A percentile compares a stretch with the other conserved stretches of the same genome.
These are phyloP conservation scores for Cytospora mali DNA, from an alignment of 2,329 filamentous ascomycete genomes.

Conservation along the genomic window DNA sequence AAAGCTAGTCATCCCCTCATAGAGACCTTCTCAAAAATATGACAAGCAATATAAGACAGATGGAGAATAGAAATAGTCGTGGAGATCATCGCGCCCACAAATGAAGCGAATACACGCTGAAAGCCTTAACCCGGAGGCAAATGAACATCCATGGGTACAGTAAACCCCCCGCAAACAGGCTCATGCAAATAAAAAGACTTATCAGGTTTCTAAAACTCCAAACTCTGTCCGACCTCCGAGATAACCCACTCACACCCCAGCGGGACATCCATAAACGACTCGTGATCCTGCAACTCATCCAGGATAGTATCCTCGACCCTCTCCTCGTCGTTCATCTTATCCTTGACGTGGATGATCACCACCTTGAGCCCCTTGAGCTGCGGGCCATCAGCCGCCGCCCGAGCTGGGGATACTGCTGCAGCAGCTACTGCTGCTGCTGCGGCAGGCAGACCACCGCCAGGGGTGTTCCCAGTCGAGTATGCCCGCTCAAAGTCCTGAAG, in stretches of 20 bases:
- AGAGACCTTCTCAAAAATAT: not conserved
- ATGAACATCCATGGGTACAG: not conserved
- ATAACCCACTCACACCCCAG: conserved; percentile 82
- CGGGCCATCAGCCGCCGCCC: conserved; percentile 32
- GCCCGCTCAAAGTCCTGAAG: conserved; percentile 25
- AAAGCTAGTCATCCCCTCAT: not conserved
- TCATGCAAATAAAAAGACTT: no score
- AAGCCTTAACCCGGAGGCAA: not conserved
- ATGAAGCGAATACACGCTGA: not conserved
- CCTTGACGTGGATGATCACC: conserved; percentile 93
- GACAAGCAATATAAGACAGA: not conserved
- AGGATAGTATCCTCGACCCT: conserved; percentile 68
- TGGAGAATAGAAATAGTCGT: not conserved
- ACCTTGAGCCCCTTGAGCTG: conserved; percentile 75
- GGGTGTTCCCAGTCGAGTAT: conserved; percentile 15
- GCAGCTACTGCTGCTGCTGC: no score
- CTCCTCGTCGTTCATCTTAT: conserved; percentile 73
- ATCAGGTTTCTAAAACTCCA: conserved; percentile 47
- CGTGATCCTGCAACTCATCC: conserved; percentile 67
- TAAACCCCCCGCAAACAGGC: no score
- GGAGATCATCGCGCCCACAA: not conserved
- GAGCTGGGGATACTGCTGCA: no score
- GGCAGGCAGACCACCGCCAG: conserved; percentile 5
- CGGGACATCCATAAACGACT: conserved; percentile 54
- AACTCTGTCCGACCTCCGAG: conserved; percentile 65